phyloP scores from a whole-genome alignment of 2,329 filamentous ascomycete species.

The Alternaria ethzedia region DNA sequence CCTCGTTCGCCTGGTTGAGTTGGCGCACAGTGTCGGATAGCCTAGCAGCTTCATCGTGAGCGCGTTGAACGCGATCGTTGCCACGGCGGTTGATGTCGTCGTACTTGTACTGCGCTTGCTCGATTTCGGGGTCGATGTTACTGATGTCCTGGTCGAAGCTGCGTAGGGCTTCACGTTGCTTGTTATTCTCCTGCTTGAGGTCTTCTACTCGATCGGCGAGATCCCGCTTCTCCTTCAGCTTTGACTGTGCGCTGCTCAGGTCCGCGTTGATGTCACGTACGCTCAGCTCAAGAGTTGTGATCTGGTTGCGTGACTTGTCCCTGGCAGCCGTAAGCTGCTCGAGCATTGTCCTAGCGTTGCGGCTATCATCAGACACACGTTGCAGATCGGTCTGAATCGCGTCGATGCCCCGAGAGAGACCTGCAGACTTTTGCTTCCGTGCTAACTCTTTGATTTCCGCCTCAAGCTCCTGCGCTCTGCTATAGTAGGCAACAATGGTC shows the following conservation, averaged over 20 bases:
- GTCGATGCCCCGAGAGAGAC: constrained; percentile 72
- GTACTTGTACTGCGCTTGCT: constrained; percentile 75
- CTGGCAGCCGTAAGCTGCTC: constrained; percentile 71
- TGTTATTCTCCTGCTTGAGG: constrained; percentile 69
- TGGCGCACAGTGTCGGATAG: constrained; percentile 78
- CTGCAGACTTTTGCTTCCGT: constrained; percentile 74
- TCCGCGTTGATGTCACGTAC: constrained; percentile 76
- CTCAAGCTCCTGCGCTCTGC: constrained; percentile 74
- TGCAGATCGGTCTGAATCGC: constrained; percentile 82
- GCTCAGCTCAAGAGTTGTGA: constrained; percentile 77
- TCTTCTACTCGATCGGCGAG: constrained; percentile 75
- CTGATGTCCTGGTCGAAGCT: constrained; percentile 75
- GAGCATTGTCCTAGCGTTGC: constrained; percentile 67
- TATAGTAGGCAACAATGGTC: constrained; percentile 74
- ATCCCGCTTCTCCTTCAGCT: constrained; percentile 80
- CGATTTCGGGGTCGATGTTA: constrained; percentile 74
- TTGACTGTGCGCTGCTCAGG: constrained; percentile 71
- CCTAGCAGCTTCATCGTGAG: constrained; percentile 73
- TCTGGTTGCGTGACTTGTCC: constrained; percentile 71
- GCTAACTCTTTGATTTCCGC: constrained; percentile 76
- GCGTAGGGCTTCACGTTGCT: constrained; percentile 74
- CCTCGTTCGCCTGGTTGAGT: constrained; percentile 74
- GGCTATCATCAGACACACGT: constrained; percentile 69
- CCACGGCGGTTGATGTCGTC: constrained; percentile 78
- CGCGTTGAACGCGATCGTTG: constrained; percentile 72